phyloP scores from a whole-genome alignment of 305 asterid species.

The Solanum chacoense region DNA sequence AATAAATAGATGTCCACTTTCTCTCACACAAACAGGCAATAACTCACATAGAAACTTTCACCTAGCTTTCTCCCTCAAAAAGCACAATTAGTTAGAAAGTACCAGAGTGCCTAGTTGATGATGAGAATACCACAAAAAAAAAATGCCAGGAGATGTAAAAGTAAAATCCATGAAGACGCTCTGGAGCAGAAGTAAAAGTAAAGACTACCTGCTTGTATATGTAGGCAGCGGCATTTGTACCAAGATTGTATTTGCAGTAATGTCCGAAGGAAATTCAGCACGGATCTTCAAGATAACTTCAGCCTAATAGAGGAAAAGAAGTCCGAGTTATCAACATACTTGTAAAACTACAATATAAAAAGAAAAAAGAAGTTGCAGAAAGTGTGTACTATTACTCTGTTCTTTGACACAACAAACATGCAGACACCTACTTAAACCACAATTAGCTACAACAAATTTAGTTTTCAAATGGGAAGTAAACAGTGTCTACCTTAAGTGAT shows the following conservation, averaged over 20 bases:
- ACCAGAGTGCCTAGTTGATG: background rate
- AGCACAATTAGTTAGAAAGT: background rate
- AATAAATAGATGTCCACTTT: background rate
- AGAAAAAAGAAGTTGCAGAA: background rate
- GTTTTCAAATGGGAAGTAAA: background rate
- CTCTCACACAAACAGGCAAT: background rate
- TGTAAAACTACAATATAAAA: background rate
- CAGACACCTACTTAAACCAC: background rate
- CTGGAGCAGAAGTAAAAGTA: background rate
- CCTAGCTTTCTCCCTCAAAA: background rate
- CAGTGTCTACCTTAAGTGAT: constrained; percentile 51
- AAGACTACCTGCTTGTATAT: constrained; percentile 67
- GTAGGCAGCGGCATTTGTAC: constrained; percentile 94
- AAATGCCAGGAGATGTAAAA: background rate
- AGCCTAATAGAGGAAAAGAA: constrained; percentile 45
- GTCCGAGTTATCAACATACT: background rate
- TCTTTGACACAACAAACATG: constrained; percentile 2
- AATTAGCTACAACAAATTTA: background rate
- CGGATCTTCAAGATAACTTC: constrained; percentile 91
- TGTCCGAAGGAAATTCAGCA: constrained; percentile 80
- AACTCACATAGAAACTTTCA: background rate
- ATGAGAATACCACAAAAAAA: background rate
- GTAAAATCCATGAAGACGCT: background rate
- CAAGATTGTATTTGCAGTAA: constrained; percentile 73
- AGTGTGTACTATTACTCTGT: constrained; percentile 1